Base-by-base conservation (phyloP, 1,139 yeast species). In the Hyphopichia khmerensis region DNA sequence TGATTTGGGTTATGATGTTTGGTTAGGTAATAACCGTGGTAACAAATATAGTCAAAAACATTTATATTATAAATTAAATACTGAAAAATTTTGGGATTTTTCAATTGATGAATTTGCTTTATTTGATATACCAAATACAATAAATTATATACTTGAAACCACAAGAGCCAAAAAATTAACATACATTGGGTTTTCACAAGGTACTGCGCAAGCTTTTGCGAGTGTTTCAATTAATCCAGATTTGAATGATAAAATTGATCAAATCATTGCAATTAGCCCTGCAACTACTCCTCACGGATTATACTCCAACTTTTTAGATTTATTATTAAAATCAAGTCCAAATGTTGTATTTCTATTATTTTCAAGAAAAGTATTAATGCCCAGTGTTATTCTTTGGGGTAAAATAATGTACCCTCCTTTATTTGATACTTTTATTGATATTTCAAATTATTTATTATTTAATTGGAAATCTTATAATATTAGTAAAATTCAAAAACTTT, bases 231-330 rank as follows among this genome's bases (percentile, higher is more conserved):
- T 87, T n/a, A 81, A 85, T 57, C 78, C 87, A 6, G 75, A 75
- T 17, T 71, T 91, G 49, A 88, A 87, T 60, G 58, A 69, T 9
- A 85, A 87, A 56, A 79, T 91, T 40, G 81, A 81, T 27, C 76
- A 80, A 49, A 79, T 91, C 47, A 78, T 91, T 41, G 96, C 95
- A 4, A 76, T 88, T 34, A 87, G 96, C 0, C 98, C 98, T 0
- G 98, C 98, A 1, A 87, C 95, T 66, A 88, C 97, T 0, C 98
- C 98, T 0, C 87, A 82, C 40, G 95, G 96, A 1, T 69, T 91
- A 19, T 82, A 84, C 48, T 87, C 91, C 50, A 75, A 79, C 57
- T 69, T 90, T 44, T 82, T 88, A 30, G 95, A 89, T 57, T 75
- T 90, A 0, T 70, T 91, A 35, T 78, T 87, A 50, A 84, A 87